Evolutionary conservation across 257 asterid genomes (phyloP).

Genomic region (Vinca minor): DNA sequence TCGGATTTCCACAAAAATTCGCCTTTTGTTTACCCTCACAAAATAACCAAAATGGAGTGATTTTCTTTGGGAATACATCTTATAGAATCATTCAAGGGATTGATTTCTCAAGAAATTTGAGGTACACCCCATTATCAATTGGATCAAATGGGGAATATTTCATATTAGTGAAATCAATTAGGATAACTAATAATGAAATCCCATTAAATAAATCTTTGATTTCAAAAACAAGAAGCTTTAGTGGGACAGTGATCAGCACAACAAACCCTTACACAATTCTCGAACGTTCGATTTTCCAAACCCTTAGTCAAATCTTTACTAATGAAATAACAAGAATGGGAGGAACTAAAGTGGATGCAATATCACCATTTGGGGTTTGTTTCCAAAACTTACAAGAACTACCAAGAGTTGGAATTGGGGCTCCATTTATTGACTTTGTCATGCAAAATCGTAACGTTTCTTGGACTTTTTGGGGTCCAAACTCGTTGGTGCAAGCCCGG

Average conservation of each 20-base stretch:
- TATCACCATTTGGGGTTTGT: slow-evolving; percentile 38
- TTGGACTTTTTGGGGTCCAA: slow-evolving; percentile 24
- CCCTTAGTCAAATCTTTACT: slow-evolving; percentile 18
- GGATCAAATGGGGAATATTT: slow-evolving; percentile 39
- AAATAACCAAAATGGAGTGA: slow-evolving; percentile 19
- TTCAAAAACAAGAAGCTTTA: slow-evolving; percentile 24
- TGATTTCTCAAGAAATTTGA: slow-evolving; percentile 1
- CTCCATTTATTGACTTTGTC: slow-evolving; percentile 35
- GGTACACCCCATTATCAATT: slow-evolving; percentile 31
- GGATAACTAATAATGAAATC: slow-evolving; percentile 21
- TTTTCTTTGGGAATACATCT: slow-evolving; percentile 35
- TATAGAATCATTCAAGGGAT: slow-evolving; percentile 6
- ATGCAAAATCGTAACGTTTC: slow-evolving; percentile 21
- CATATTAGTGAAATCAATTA: slow-evolving; percentile 29
- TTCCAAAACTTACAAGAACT: slow-evolving; percentile 23
- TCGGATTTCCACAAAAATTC: slow-evolving; percentile 36
- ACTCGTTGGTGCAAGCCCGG: slow-evolving; percentile 22
- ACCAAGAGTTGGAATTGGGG: slow-evolving; percentile 15
- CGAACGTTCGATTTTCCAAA: slow-evolving; percentile 24
- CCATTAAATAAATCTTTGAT: slow-evolving; percentile 25
- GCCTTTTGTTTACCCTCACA: slow-evolving; percentile 35
- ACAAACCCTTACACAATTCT: slow-evolving; percentile 36
- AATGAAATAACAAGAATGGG: slow-evolving; percentile 15
- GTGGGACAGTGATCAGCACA: slow-evolving; percentile 39
- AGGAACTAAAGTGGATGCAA: slow-evolving; percentile 25